Percentiles rank a stretch among this genome's conserved stretches.
These are phyloP conservation scores for Gentiana macrophylla DNA, from an alignment of 257 asterid species.

Conservation along the genomic window DNA sequence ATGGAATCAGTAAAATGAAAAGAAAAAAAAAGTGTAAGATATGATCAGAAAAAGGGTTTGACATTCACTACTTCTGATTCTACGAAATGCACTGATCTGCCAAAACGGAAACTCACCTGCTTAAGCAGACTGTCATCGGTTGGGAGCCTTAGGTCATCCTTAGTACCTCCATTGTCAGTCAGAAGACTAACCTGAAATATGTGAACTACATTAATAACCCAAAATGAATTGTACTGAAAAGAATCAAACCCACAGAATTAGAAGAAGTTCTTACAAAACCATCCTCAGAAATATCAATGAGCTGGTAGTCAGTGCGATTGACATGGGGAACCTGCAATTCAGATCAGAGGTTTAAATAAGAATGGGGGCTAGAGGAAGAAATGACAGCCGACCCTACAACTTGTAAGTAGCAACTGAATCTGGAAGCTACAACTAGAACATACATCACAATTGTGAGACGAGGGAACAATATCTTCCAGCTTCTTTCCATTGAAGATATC, in stretches of 20 bases:
- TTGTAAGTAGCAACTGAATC: not conserved
- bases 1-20: too few species aligned
- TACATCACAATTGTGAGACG: constrained; percentile 91
- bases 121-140: constrained; percentile 61
- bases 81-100: too few species aligned
- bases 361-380: too few species aligned
- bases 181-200: constrained; percentile 65
- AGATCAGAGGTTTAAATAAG: not conserved
- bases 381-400: not conserved
- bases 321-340: constrained; percentile 78
- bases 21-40: too few species aligned
- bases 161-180: constrained; percentile 74
- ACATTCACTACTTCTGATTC: too few species aligned
- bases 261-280: constrained; percentile 54
- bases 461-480: constrained; percentile 96
- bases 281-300: constrained; percentile 88
- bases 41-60: too few species aligned
- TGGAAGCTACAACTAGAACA: not conserved
- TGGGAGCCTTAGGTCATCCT: constrained; percentile 93
- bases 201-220: not conserved
- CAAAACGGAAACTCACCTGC: constrained; percentile 33
- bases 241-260: not conserved
- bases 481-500: constrained; percentile 86
- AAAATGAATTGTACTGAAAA: not conserved
- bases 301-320: constrained; percentile 83